Percentiles rank a stretch among this genome's conserved stretches.
Conservation (phyloP, 352 stramenopile species). For the Globisporangium paroecandrum region DNA sequence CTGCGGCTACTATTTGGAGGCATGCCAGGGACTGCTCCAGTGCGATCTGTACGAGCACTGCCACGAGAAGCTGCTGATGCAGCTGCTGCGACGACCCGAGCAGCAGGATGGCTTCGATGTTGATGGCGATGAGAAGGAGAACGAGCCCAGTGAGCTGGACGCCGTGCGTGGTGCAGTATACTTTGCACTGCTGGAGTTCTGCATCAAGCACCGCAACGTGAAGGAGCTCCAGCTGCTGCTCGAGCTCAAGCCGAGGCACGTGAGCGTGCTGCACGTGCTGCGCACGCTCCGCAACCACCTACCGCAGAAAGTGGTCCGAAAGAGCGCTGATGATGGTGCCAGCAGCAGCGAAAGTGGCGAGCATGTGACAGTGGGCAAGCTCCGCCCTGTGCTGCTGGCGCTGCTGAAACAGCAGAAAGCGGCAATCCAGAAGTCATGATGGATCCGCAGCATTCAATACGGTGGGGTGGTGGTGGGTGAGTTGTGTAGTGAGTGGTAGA, state of each 20-base stretch:
- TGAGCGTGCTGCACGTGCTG: constrained; percentile 59
- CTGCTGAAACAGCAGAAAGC: constrained; percentile 36
- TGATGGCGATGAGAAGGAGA: constrained; percentile 16
- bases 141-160: neutral
- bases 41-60: constrained; percentile 66
- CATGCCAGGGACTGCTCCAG: constrained; percentile 50
- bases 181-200: constrained; percentile 67
- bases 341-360: neutral
- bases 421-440: neutral
- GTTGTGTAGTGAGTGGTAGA: neutral
- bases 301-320: constrained; percentile 16
- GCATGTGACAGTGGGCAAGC: constrained; percentile 42
- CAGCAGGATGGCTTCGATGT: neutral
- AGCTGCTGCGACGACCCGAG: constrained; percentile 3
- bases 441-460: neutral
- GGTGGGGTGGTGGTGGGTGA: neutral
- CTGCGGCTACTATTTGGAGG: constrained; percentile 51
- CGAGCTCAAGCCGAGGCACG: constrained; percentile 44
- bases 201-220: constrained; percentile 42
- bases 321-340: neutral
- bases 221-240: constrained; percentile 48
- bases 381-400: constrained; percentile 38
- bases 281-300: constrained; percentile 39
- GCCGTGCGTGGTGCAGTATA: constrained; percentile 39
- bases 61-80: constrained; percentile 34